These are phyloP conservation scores for Begonia loranthoides DNA, from an alignment of 306 rosid species.

Conservation along the genomic window DNA sequence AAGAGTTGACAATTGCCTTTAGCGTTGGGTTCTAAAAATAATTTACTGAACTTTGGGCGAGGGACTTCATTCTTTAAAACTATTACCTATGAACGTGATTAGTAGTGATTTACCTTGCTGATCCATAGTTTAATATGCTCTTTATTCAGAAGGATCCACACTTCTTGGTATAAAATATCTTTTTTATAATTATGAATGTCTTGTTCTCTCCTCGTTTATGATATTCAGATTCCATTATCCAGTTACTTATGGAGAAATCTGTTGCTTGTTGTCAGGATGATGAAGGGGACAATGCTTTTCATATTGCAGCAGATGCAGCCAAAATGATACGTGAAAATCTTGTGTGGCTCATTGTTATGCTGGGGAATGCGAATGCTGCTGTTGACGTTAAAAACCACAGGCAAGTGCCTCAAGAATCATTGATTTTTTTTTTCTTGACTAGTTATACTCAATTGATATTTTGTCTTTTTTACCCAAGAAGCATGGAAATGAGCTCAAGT, in stretches of 20 bases:
- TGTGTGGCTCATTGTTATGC: conserved; percentile 90
- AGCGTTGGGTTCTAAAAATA: too few species aligned
- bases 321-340: conserved; percentile 96
- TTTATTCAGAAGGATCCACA: too few species aligned
- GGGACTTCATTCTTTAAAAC: too few species aligned
- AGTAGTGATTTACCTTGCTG: too few species aligned
- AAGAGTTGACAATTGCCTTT: too few species aligned
- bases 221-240: not conserved
- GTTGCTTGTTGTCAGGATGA: conserved; percentile 50
- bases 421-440: too few species aligned
- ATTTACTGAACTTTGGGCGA: too few species aligned
- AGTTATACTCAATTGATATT: too few species aligned
- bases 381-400: conserved; percentile 89
- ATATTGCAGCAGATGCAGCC: conserved; percentile 90
- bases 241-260: not conserved
- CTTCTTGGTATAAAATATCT: not conserved
- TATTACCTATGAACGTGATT: too few species aligned
- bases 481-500: too few species aligned
- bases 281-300: conserved; percentile 94
- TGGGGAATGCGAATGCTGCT: conserved; percentile 67
- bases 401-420: conserved; percentile 23
- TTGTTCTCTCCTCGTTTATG: not conserved
- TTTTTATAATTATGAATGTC: not conserved
- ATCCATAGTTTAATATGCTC: too few species aligned
- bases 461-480: too few species aligned